Percentiles rank a stretch among this genome's conserved stretches.
Evolutionary conservation across 495 filamentous ascomycete species (phyloP).

Genomic region (Cercophora sp.): DNA sequence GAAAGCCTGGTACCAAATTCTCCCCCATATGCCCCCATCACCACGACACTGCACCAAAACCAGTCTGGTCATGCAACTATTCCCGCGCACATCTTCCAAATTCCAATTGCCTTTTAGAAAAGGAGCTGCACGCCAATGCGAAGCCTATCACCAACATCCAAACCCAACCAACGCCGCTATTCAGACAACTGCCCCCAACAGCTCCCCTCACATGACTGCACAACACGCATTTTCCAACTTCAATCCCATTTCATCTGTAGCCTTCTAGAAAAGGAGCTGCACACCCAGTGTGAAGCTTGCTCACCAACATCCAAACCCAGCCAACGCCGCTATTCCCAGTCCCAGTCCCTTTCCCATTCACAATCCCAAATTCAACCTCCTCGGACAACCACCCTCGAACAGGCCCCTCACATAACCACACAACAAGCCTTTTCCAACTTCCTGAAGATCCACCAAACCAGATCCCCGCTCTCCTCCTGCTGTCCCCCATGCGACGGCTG

Average conservation of each 20-base stretch:
- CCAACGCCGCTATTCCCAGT: not conserved
- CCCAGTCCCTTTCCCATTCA: not conserved
- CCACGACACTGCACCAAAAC: not conserved
- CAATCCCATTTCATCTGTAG: not conserved
- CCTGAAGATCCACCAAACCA: conserved; percentile 55
- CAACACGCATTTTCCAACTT: too few species aligned
- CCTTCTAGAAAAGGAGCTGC: not conserved
- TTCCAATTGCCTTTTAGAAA: too few species aligned
- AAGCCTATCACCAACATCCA: too few species aligned
- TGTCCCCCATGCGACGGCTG: conserved; percentile 28
- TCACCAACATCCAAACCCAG: not conserved
- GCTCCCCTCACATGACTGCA: too few species aligned
- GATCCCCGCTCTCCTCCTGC: conserved; percentile 55
- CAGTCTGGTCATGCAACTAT: too few species aligned
- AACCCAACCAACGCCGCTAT: too few species aligned
- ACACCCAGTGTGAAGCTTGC: too few species aligned
- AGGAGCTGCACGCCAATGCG: too few species aligned
- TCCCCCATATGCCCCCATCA: not conserved
- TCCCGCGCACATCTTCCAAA: too few species aligned
- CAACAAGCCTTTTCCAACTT: conserved; percentile 65
- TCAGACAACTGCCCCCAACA: too few species aligned
- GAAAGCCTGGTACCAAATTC: too few species aligned
- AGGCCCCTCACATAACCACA: conserved; percentile 68
- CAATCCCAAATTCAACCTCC: not conserved
- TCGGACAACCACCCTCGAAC: too few species aligned